A percentile compares a stretch with the other conserved stretches of the same genome.
Evolutionary conservation across 2,329 filamentous ascomycete species (phyloP).

Genomic region (Trichoderma simmonsii): DNA sequence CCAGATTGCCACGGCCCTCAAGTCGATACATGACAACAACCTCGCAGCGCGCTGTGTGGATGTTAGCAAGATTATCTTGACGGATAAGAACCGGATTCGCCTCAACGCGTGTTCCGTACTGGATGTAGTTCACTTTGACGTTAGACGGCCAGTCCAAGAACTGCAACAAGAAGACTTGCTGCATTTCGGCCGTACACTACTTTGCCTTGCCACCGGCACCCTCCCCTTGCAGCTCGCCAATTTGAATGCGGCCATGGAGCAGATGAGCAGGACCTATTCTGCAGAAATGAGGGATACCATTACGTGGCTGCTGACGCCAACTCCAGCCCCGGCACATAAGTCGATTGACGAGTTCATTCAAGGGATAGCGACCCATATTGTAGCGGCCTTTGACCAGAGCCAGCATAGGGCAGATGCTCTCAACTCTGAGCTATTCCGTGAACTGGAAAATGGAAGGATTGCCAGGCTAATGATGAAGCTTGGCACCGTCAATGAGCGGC

Average conservation of each 20-base stretch:
- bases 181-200: slow-evolving; percentile 77
- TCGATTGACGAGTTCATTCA: slow-evolving; percentile 75
- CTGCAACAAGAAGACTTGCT: slow-evolving; percentile 85
- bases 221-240: slow-evolving; percentile 54
- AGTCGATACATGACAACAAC: slow-evolving; percentile 75
- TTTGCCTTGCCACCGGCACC: slow-evolving; percentile 76
- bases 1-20: slow-evolving; percentile 84
- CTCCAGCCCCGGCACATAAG: slow-evolving; percentile 56
- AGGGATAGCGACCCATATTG: slow-evolving; percentile 74
- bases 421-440: slow-evolving; percentile 67
- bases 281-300: slow-evolving; percentile 75
- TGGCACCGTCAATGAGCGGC: slow-evolving; percentile 83
- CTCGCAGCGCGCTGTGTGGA: slow-evolving; percentile 85
- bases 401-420: slow-evolving; percentile 78
- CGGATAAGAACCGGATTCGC: slow-evolving; percentile 84
- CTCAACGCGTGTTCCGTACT: slow-evolving; percentile 85
- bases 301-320: slow-evolving; percentile 72
- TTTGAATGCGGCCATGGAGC: slow-evolving; percentile 68
- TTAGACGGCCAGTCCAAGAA: slow-evolving; percentile 64
- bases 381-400: slow-evolving; percentile 70
- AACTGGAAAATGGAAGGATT: slow-evolving; percentile 85
- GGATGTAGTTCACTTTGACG: slow-evolving; percentile 83
- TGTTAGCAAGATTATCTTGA: slow-evolving; percentile 83
- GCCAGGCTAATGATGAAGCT: slow-evolving; percentile 79
- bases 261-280: slow-evolving; percentile 73